phyloP scores from a whole-genome alignment of 1,284 basidiomycete genomes.

The Cystobasidiaceae sp. region DNA sequence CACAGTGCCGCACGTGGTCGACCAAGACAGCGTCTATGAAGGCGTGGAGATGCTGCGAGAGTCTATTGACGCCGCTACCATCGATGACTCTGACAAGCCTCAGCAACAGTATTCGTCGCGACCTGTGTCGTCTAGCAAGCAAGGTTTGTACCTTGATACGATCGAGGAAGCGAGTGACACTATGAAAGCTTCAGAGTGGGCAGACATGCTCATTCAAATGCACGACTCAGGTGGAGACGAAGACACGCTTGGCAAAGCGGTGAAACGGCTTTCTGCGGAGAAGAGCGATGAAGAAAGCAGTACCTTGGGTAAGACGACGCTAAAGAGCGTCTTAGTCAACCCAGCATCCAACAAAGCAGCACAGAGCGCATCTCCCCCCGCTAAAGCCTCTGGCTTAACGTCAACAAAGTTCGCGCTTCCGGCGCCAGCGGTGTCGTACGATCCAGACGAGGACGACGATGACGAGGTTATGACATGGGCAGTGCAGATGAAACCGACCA shows the following conservation, averaged over 20 bases:
- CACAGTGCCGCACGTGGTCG: not conserved
- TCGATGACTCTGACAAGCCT: not conserved
- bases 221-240: not conserved
- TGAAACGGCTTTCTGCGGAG: not conserved
- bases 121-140: not conserved
- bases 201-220: constrained; percentile 5
- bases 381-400: not conserved
- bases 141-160: not conserved
- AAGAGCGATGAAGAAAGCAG: constrained; percentile 26
- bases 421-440: constrained; percentile 6
- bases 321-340: not conserved
- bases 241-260: constrained; percentile 1
- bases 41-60: constrained; percentile 23
- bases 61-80: constrained; percentile 24
- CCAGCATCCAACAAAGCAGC: not conserved
- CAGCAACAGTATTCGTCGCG: not conserved
- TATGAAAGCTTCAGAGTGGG: constrained; percentile 22
- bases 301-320: constrained; percentile 13
- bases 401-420: constrained; percentile 1
- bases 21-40: constrained; percentile 20
- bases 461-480: constrained; percentile 33
- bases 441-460: constrained; percentile 29
- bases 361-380: not conserved
- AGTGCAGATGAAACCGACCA: constrained; percentile 26
- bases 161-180: not conserved